These are phyloP conservation scores for Parathielavia appendiculata DNA, from an alignment of 495 filamentous ascomycete genomes.

Conservation along the genomic window DNA sequence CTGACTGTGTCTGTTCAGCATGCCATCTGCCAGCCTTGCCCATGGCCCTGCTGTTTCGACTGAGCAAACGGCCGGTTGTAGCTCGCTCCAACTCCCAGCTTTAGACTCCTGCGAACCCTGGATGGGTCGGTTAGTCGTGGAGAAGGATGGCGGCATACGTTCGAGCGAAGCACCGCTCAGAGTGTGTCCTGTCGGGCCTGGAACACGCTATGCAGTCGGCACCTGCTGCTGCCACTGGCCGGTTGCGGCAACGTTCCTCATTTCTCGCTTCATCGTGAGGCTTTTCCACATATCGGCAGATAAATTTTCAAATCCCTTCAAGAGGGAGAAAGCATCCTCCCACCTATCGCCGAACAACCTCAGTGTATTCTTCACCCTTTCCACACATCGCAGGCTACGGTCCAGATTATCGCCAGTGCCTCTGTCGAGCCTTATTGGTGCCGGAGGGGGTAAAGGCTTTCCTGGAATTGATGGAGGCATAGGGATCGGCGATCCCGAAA, in stretches of 20 bases:
- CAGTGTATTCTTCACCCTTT: conserved; percentile 41
- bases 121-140: conserved; percentile 14
- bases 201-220: conserved; percentile 23
- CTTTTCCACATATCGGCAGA: conserved; percentile 34
- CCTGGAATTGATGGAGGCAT: conserved; percentile 28
- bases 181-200: not conserved
- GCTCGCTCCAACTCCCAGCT: not conserved
- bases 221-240: conserved; percentile 12
- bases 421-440: conserved; percentile 28
- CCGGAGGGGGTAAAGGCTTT: conserved; percentile 34
- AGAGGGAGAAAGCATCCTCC: conserved; percentile 42
- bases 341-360: conserved; percentile 48
- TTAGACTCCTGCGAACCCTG: not conserved
- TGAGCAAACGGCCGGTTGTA: conserved; percentile 5
- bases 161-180: no score
- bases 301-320: conserved; percentile 40
- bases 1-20: not conserved
- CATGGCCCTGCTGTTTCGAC: not conserved
- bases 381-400: conserved; percentile 42
- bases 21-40: not conserved
- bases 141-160: not conserved
- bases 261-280: conserved; percentile 27
- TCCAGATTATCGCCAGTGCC: conserved; percentile 38
- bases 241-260: conserved; percentile 12
- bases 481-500: conserved; percentile 34